Evolutionary conservation across 768 basidiomycete species (phyloP), one percentile per base, ranked within the genome.

Genomic region (Cystofilobasidium ferigula): DNA sequence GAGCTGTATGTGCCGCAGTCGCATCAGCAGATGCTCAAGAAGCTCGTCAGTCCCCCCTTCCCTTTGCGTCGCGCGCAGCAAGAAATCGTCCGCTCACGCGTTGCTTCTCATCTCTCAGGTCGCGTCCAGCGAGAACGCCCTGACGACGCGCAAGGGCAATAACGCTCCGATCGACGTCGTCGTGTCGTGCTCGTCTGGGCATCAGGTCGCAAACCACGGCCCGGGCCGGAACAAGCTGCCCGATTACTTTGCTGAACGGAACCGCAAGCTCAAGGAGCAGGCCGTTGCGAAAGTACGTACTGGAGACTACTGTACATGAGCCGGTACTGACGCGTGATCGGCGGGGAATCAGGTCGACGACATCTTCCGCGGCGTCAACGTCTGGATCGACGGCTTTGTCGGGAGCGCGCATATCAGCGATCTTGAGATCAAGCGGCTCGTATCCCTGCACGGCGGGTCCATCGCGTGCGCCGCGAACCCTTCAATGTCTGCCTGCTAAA

Each of bases 161-260:
- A 1, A 6, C 14, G 51, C 51, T 2, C 51, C 62, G 0, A 30
- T 63, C 18, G 51, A 24, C 48, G 18, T 56, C 10, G 51, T 53
- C 26, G 26, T 53, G 12, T 8, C 51, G 13, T 54, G 22, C 26
- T 26, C 32, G 36, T 13, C 28, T 13, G 35, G 48, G 13, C n/a
- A 53, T 28, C 48, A 63, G 62, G 38, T 63, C 18, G 62, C 53
- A 35, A 63, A 63, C 36, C 30, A 63, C 26, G 62, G 62, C 3
- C 62, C 62, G 24, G 36, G 51, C n/a, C 51, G 48, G 38, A 53
- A 38, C 35, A 51, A 62, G 47, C 47, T 62, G 4, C 36, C 22
- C n/a, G 35, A n/a, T 12, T 64, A 64, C 48, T 48, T 59, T 20
- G 35, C 38, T 2, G 34, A 16, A 20, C 43, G 57, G 16, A 47